phyloP scores from a whole-genome alignment of 2,329 filamentous ascomycete species.

The Lecanosticta acicola region DNA sequence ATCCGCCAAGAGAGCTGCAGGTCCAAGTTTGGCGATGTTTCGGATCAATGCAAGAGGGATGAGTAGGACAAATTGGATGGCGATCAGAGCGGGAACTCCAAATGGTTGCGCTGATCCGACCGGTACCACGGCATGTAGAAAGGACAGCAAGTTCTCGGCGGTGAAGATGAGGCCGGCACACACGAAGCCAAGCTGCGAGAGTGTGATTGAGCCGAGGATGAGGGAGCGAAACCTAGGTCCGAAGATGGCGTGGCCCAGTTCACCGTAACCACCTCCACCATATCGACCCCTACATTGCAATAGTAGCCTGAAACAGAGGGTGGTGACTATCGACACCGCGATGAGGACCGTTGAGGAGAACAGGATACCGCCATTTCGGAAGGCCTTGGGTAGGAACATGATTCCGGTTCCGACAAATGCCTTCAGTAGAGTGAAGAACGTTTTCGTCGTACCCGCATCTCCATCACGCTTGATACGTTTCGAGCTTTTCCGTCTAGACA shows the following conservation, averaged over 20 bases:
- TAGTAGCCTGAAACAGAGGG: conserved; percentile 66
- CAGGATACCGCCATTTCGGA: conserved; percentile 69
- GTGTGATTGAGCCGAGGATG: conserved; percentile 63
- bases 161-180: conserved; percentile 73
- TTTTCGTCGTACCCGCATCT: conserved; percentile 63
- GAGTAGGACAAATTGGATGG: conserved; percentile 58
- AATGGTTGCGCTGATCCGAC: conserved; percentile 42
- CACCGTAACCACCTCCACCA: conserved; percentile 66
- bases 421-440: conserved; percentile 73
- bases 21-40: conserved; percentile 69
- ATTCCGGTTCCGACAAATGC: conserved; percentile 76
- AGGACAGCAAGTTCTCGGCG: conserved; percentile 65
- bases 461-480: conserved; percentile 45
- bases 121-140: conserved; percentile 57
- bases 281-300: conserved; percentile 60
- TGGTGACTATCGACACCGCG: conserved; percentile 59
- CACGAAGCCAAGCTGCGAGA: conserved; percentile 73
- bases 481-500: conserved; percentile 52
- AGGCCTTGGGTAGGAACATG: conserved; percentile 75
- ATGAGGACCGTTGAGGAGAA: conserved; percentile 68
- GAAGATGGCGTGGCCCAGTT: conserved; percentile 62
- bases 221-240: conserved; percentile 59
- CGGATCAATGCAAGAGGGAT: conserved; percentile 65
- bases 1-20: conserved; percentile 63
- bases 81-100: conserved; percentile 56